A percentile compares a stretch with the other conserved stretches of the same genome.
Evolutionary conservation across 495 filamentous ascomycete genomes (phyloP).

Genomic region (Aspergillus indologenus): DNA sequence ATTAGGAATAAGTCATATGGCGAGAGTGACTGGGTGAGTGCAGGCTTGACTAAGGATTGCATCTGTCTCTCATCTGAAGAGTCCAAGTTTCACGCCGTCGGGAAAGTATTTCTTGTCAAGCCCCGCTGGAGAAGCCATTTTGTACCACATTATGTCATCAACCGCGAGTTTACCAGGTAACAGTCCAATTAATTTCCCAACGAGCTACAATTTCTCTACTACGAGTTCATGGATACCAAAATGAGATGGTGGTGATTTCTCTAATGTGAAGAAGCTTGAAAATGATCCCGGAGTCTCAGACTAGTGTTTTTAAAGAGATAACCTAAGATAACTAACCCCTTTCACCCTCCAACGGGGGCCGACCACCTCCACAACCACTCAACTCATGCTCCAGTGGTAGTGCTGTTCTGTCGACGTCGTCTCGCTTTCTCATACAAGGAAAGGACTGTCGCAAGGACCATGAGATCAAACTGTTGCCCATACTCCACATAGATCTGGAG

Average conservation of each 20-base stretch:
- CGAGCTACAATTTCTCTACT: too few relatives aligned
- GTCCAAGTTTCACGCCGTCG: neutral
- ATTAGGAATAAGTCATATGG: neutral
- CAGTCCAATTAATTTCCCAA: too few relatives aligned
- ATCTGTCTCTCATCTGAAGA: neutral
- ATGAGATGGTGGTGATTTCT: too few relatives aligned
- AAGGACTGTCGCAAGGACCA: conserved; percentile 24
- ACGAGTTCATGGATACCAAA: too few relatives aligned
- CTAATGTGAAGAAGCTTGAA: too few relatives aligned
- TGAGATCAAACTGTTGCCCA: conserved; percentile 21
- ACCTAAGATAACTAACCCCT: neutral
- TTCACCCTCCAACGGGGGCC: too few relatives aligned
- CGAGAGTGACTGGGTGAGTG: neutral
- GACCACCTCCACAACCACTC: conserved; percentile 18
- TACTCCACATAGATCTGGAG: conserved; percentile 23
- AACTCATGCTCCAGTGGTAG: neutral
- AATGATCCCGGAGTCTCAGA: too few relatives aligned
- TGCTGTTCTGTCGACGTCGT: conserved; percentile 15
- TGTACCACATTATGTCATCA: neutral
- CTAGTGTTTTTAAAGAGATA: too few relatives aligned
- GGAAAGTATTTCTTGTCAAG: neutral
- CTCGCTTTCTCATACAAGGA: conserved; percentile 21
- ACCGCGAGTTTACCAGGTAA: too few relatives aligned
- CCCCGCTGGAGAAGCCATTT: neutral
- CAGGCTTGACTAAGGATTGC: neutral